Evolutionary conservation across 805 yeast species (phyloP).

Genomic region (Myxozyma geophila): DNA sequence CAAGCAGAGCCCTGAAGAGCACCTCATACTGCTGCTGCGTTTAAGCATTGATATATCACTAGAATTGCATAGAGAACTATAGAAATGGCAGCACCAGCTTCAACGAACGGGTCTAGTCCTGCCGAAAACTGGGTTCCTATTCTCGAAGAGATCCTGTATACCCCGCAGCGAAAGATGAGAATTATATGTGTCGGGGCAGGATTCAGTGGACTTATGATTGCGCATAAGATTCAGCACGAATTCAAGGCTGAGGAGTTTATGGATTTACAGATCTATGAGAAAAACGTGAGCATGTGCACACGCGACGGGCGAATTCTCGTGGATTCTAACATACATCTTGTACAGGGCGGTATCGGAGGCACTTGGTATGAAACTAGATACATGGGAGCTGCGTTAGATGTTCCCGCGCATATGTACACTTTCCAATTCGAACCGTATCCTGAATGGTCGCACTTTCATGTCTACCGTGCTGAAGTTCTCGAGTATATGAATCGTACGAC

Average conservation of each 20-base stretch:
- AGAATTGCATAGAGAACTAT: not conserved
- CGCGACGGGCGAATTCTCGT: not conserved
- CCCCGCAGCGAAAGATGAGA: slow-evolving; percentile 8
- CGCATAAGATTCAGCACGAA: slow-evolving; percentile 21
- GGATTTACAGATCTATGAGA: slow-evolving; percentile 21
- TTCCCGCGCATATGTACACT: slow-evolving; percentile 40
- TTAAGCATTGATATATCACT: not conserved
- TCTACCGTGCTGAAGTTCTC: slow-evolving; percentile 39
- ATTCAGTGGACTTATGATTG: slow-evolving; percentile 18
- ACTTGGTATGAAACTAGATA: slow-evolving; percentile 41
- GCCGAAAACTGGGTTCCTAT: slow-evolving; percentile 12
- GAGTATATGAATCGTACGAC: slow-evolving; percentile 38
- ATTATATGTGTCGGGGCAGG: slow-evolving; percentile 20
- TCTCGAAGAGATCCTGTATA: slow-evolving; percentile 11
- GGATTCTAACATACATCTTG: slow-evolving; percentile 24
- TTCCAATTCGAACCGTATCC: slow-evolving; percentile 41
- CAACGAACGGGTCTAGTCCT: not conserved
- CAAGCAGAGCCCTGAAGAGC: no score
- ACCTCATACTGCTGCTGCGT: no score
- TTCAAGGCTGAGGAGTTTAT: slow-evolving; percentile 10
- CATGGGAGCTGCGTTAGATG: slow-evolving; percentile 43
- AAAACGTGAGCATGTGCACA: slow-evolving; percentile 1
- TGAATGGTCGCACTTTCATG: slow-evolving; percentile 40
- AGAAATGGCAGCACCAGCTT: not conserved
- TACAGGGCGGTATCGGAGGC: slow-evolving; percentile 42